Conservation (phyloP, 139 green algal genomes). For the Chlamydomonas incerta region DNA sequence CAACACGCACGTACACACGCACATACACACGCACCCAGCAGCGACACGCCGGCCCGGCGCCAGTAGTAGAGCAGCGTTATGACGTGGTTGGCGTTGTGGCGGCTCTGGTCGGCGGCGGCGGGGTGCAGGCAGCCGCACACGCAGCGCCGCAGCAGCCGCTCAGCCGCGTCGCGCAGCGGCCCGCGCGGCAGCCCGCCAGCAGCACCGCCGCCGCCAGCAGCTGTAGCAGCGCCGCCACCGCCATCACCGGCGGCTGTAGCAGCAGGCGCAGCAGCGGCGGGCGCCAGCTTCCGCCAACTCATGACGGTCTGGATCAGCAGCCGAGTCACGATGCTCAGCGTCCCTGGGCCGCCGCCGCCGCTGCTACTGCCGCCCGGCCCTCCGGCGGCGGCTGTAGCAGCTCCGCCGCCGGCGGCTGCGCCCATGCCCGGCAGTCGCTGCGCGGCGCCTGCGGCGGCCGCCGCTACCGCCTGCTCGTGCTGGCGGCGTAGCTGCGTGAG, state of each 20-base stretch:
- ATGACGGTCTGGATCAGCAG: neutral
- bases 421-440: too few relatives aligned
- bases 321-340: constrained; percentile 12
- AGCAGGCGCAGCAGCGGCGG: too few relatives aligned
- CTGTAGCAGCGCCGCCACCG: neutral
- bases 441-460: neutral
- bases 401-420: neutral
- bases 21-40: neutral
- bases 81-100: constrained; percentile 23
- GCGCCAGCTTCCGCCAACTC: constrained; percentile 13
- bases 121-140: neutral
- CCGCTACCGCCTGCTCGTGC: neutral
- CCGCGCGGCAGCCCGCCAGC: too few relatives aligned
- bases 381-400: neutral
- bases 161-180: neutral
- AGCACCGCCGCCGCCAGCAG: too few relatives aligned
- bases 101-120: neutral
- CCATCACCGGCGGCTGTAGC: neutral
- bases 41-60: neutral
- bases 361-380: neutral
- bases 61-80: constrained; percentile 12
- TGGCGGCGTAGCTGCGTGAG: too few relatives aligned
- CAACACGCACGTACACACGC: too few relatives aligned
- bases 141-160: constrained; percentile 13
- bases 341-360: neutral